These are phyloP conservation scores for Hypoxylon subgilvum DNA, from an alignment of 495 filamentous ascomycete genomes.

Conservation along the genomic window DNA sequence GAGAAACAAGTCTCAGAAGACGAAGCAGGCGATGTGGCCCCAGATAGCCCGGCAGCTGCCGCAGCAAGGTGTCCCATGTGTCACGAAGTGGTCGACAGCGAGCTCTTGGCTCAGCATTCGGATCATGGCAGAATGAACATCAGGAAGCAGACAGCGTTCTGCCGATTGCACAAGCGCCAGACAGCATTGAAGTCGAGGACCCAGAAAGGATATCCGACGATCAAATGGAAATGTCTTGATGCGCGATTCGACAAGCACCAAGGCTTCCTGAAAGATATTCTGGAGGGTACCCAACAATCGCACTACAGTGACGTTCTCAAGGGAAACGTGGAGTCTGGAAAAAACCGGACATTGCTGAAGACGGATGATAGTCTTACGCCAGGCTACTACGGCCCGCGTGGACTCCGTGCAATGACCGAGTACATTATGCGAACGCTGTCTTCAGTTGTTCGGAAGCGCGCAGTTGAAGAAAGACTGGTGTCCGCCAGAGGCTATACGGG, in stretches of 20 bases:
- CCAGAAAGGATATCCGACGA: constrained; percentile 72
- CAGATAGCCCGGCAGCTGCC: constrained; percentile 4
- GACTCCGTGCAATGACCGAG: constrained; percentile 68
- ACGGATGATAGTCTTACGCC: constrained; percentile 58
- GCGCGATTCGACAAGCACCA: constrained; percentile 65
- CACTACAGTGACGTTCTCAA: constrained; percentile 68
- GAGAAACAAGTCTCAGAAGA: constrained; percentile 22
- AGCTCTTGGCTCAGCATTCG: constrained; percentile 56
- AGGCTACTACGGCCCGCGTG: constrained; percentile 89
- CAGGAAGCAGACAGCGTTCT: constrained; percentile 71
- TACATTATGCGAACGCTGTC: constrained; percentile 68
- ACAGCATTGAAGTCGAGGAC: constrained; percentile 67
- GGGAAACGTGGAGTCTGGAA: constrained; percentile 62
- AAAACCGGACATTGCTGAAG: constrained; percentile 65
- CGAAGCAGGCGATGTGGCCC: constrained; percentile 18
- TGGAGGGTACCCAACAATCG: constrained; percentile 62
- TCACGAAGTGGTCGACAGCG: constrained; percentile 61
- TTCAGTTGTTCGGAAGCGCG: constrained; percentile 65
- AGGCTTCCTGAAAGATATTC: constrained; percentile 59
- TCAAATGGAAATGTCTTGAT: constrained; percentile 76
- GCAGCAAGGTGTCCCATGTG: constrained; percentile 69
- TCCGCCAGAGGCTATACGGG: constrained; percentile 70
- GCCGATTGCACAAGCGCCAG: constrained; percentile 67
- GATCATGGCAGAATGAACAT: constrained; percentile 60
- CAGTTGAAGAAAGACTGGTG: constrained; percentile 70